These are phyloP conservation scores for Olyra latifolia DNA, from an alignment of 176 grass and related monocot genomes.

Conservation along the genomic window DNA sequence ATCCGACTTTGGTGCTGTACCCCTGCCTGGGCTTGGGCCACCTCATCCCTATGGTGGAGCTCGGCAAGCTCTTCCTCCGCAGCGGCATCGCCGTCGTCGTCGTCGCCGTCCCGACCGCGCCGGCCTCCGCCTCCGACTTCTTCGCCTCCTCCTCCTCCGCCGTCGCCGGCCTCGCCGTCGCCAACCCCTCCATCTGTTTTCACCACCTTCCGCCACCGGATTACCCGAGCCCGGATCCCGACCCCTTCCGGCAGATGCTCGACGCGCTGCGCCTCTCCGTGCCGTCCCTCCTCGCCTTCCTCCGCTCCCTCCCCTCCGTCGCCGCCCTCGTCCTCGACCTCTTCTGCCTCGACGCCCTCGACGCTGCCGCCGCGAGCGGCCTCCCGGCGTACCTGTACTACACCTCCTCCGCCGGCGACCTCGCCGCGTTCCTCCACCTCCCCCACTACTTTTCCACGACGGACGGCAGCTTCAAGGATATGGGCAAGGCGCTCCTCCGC, in stretches of 20 bases:
- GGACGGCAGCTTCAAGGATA: constrained; percentile 38
- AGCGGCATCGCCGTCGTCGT: constrained; percentile 38
- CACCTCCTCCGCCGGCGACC: constrained; percentile 36
- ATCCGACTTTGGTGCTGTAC: constrained; percentile 47
- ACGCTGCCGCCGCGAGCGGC: constrained; percentile 24
- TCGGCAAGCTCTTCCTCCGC: constrained; percentile 49
- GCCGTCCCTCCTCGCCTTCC: constrained; percentile 32
- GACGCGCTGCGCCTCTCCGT: constrained; percentile 35
- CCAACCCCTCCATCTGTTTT: constrained; percentile 49
- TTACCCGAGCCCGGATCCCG: constrained; percentile 12
- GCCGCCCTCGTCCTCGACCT: constrained; percentile 54
- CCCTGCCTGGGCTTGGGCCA: constrained; percentile 53
- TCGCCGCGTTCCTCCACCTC: constrained; percentile 49
- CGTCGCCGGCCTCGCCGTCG: constrained; percentile 6
- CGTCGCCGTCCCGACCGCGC: constrained; percentile 38
- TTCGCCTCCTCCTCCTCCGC: constrained; percentile 4
- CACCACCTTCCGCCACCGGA: constrained; percentile 33
- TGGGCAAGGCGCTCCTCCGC: constrained; percentile 31
- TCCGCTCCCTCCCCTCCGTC: constrained; percentile 36
- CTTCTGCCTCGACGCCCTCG: constrained; percentile 49
- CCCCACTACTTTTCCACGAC: constrained; percentile 24
- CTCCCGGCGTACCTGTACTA: constrained; percentile 54
- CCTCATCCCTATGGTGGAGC: constrained; percentile 62
- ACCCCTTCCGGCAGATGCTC: constrained; percentile 32
- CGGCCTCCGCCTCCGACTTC: constrained; percentile 17